Evolutionary conservation across 2,329 filamentous ascomycete species (phyloP).

Genomic region (Alternaria incomplexa): DNA sequence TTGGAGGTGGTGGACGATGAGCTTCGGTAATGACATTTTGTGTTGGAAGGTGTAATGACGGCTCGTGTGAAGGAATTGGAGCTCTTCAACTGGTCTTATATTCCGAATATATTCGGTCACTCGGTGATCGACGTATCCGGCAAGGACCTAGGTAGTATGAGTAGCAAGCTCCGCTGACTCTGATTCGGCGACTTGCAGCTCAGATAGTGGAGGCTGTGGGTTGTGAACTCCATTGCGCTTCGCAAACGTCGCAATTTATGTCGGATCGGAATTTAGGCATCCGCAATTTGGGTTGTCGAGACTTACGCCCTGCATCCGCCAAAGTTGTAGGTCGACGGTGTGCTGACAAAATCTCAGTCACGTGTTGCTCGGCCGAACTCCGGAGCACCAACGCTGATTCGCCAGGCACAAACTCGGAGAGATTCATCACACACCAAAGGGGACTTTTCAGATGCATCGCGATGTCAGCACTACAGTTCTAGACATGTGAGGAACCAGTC

Average conservation of each 20-base stretch:
- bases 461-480: neutral
- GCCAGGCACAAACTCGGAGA: neutral
- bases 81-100: neutral
- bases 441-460: neutral
- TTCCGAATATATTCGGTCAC: neutral
- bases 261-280: neutral
- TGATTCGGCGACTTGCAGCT: conserved; percentile 3
- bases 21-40: conserved; percentile 29
- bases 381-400: neutral
- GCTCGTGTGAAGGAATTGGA: neutral
- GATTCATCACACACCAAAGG: neutral
- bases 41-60: neutral
- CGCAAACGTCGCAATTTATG: neutral
- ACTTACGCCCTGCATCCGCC: neutral
- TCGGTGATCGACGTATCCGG: conserved; percentile 16
- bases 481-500: neutral
- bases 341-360: neutral
- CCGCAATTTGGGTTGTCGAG: neutral
- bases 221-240: neutral
- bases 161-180: conserved; percentile 5
- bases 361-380: conserved; percentile 4
- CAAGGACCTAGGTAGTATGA: neutral
- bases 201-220: neutral
- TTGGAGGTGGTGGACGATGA: conserved; percentile 48
- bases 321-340: neutral